phyloP scores from a whole-genome alignment of 1,284 basidiomycete species.

The Earliella scabrosa region DNA sequence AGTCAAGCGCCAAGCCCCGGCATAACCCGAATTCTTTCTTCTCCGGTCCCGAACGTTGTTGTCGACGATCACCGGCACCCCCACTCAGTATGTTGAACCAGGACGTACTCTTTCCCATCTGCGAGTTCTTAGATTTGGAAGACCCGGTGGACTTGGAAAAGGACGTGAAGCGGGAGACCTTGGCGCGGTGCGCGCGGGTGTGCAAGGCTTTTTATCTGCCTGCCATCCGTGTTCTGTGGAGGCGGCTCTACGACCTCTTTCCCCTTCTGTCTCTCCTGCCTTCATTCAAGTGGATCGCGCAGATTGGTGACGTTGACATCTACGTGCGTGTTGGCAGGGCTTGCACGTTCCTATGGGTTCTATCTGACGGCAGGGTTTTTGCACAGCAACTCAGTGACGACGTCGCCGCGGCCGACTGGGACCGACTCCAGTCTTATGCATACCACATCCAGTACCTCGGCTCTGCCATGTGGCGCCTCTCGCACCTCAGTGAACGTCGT shows the following conservation, averaged over 20 bases:
- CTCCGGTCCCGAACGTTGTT: too few species aligned
- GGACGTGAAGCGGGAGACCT: conserved; percentile 1
- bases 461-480: neutral
- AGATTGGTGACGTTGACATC: too few species aligned
- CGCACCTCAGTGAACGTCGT: too few species aligned
- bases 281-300: neutral
- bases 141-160: neutral
- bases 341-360: neutral
- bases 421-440: neutral
- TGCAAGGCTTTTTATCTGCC: neutral
- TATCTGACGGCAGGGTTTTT: neutral
- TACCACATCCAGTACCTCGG: neutral
- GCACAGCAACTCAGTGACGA: neutral
- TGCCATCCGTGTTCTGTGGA: neutral
- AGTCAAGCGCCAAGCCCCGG: too few species aligned
- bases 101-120: neutral
- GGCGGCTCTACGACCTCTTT: neutral
- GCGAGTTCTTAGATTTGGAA: neutral
- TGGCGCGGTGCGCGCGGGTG: neutral
- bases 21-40: too few species aligned
- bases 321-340: neutral
- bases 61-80: too few species aligned
- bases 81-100: neutral
- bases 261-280: neutral
- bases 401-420: neutral